Evolutionary conservation across 2,329 filamentous ascomycete genomes (phyloP).

Genomic region (Alternaria postmessia): DNA sequence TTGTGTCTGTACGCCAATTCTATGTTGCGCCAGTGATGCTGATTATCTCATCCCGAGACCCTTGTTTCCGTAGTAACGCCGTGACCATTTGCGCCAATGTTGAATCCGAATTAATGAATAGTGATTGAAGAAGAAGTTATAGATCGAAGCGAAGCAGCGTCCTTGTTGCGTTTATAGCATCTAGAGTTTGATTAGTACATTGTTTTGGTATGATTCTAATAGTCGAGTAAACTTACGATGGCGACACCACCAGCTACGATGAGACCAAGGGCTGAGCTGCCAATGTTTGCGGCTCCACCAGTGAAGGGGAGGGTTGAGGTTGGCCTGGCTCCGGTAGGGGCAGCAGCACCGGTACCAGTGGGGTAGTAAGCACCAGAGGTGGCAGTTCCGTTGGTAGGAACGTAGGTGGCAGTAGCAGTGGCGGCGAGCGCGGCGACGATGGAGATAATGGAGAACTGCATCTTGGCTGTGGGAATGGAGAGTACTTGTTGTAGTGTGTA

Average conservation of each 20-base stretch:
- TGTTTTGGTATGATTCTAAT: neutral
- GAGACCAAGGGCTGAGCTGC: conserved; percentile 40
- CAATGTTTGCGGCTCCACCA: conserved; percentile 35
- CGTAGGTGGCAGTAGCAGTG: conserved; percentile 36
- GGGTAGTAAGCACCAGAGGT: conserved; percentile 32
- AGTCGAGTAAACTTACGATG: conserved; percentile 28
- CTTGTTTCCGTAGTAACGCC: conserved; percentile 6
- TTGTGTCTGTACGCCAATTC: conserved; percentile 1
- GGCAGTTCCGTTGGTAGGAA: conserved; percentile 36
- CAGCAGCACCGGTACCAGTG: conserved; percentile 33
- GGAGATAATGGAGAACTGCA: conserved; percentile 45
- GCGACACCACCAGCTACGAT: conserved; percentile 45
- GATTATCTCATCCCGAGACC: neutral
- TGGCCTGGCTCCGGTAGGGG: conserved; percentile 23
- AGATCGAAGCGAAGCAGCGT: neutral
- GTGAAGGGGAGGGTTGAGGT: conserved; percentile 36
- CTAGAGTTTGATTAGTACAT: conserved; percentile 7
- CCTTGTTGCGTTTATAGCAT: conserved; percentile 16
- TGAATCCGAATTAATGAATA: conserved; percentile 7
- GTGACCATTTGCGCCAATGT: conserved; percentile 14
- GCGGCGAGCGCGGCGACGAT: conserved; percentile 37
- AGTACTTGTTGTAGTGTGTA: neutral
- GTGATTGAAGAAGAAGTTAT: conserved; percentile 4
- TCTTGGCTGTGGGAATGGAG: conserved; percentile 24
- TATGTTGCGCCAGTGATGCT: conserved; percentile 11